These are phyloP conservation scores for Fonsecaea multimorphosa DNA, from an alignment of 2,329 filamentous ascomycete species.

Conservation along the genomic window DNA sequence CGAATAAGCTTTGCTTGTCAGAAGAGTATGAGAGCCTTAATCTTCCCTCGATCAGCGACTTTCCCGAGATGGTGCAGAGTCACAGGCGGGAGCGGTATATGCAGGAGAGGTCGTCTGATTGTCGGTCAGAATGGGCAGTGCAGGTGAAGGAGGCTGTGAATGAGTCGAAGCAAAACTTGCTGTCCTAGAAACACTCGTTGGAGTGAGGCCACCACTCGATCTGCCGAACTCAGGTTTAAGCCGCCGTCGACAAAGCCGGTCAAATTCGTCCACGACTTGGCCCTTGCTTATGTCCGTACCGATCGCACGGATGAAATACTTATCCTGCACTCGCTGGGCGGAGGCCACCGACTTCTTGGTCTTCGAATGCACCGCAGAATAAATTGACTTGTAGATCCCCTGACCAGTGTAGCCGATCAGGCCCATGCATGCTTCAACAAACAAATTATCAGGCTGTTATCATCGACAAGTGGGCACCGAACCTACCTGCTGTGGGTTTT, in stretches of 20 bases:
- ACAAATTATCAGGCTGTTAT: constrained; percentile 28
- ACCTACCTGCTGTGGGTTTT: constrained; percentile 24
- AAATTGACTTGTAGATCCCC: constrained; percentile 45
- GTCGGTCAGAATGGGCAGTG: background rate
- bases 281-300: constrained; percentile 1
- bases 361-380: constrained; percentile 39
- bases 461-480: constrained; percentile 40
- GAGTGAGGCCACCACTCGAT: background rate
- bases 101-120: background rate
- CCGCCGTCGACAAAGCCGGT: background rate
- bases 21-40: too few species aligned
- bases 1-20: background rate
- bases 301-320: constrained; percentile 23
- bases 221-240: background rate
- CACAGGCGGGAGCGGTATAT: background rate
- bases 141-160: background rate
- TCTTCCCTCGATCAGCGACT: too few species aligned
- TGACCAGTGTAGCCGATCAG: constrained; percentile 45
- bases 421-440: constrained; percentile 33
- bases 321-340: constrained; percentile 39
- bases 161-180: background rate
- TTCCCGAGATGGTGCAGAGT: too few species aligned
- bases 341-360: constrained; percentile 40
- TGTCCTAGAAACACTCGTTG: background rate
- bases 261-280: constrained; percentile 9